Conservation (phyloP, 495 filamentous ascomycete species). For the Pyrenula massariospora region DNA sequence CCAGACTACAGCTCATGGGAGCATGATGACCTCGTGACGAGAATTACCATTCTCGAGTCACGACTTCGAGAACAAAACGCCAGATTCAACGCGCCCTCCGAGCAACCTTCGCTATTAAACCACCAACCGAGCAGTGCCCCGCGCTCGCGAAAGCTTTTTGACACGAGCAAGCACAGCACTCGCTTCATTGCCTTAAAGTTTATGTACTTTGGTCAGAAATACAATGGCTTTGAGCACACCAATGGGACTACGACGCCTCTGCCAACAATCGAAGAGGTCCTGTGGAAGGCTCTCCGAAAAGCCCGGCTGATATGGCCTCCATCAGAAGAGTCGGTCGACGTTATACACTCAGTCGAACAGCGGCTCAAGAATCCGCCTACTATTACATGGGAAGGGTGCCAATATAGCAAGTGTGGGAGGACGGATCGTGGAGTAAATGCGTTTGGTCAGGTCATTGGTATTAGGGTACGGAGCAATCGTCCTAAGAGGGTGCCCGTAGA, state of each 20-base stretch:
- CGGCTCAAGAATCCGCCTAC: slow-evolving; percentile 22
- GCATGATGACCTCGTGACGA: slow-evolving; percentile 49
- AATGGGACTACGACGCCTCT: slow-evolving; percentile 48
- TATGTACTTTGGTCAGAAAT: slow-evolving; percentile 81
- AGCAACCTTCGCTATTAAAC: slow-evolving; percentile 1
- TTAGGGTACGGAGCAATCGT: slow-evolving; percentile 68
- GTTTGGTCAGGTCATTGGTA: slow-evolving; percentile 86
- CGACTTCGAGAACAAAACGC: slow-evolving; percentile 38
- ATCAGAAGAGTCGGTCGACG: slow-evolving; percentile 25
- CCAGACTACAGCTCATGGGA: slow-evolving; percentile 51
- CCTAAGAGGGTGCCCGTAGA: slow-evolving; percentile 27
- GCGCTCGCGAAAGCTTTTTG: background rate
- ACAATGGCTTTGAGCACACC: slow-evolving; percentile 85
- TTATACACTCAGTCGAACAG: slow-evolving; percentile 17
- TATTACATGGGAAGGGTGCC: slow-evolving; percentile 63
- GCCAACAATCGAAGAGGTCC: slow-evolving; percentile 78
- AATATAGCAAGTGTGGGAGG: slow-evolving; percentile 89
- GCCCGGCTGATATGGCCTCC: slow-evolving; percentile 68
- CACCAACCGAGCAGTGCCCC: background rate
- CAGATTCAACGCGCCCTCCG: slow-evolving; percentile 2
- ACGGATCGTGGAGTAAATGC: slow-evolving; percentile 91
- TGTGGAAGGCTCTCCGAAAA: slow-evolving; percentile 81
- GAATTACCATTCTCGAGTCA: slow-evolving; percentile 53
- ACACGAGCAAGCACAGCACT: slow-evolving; percentile 55
- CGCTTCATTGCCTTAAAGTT: slow-evolving; percentile 84